phyloP scores from a whole-genome alignment of 2,329 filamentous ascomycete genomes.

The Penicillium hordei region DNA sequence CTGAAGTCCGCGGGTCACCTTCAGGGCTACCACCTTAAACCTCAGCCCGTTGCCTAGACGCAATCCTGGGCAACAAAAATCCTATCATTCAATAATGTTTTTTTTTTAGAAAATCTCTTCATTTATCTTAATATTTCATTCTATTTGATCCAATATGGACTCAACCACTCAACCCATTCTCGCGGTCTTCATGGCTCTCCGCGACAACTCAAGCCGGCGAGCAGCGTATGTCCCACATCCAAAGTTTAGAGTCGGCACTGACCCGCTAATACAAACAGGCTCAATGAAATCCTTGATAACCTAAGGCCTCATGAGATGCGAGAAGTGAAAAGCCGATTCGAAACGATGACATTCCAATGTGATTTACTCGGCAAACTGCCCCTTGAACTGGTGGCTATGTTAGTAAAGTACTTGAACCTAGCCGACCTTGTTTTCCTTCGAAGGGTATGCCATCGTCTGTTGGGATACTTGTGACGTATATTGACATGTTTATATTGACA shows the following conservation, averaged over 20 bases:
- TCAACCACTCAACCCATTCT: slow-evolving; percentile 11
- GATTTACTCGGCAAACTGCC: slow-evolving; percentile 38
- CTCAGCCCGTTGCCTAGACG: neutral
- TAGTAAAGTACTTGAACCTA: slow-evolving; percentile 29
- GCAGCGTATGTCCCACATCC: slow-evolving; percentile 11
- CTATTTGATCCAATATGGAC: slow-evolving; percentile 1
- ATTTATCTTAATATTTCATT: neutral
- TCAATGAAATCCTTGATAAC: slow-evolving; percentile 29
- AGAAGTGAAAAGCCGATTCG: slow-evolving; percentile 25
- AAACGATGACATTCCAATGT: slow-evolving; percentile 26
- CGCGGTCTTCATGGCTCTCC: slow-evolving; percentile 24
- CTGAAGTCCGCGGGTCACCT: neutral
- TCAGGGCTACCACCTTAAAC: neutral
- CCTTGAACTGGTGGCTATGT: slow-evolving; percentile 32
- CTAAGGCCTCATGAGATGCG: slow-evolving; percentile 35
- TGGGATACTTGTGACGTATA: neutral
- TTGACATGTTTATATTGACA: neutral
- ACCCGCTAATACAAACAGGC: slow-evolving; percentile 20
- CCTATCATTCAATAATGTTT: neutral
- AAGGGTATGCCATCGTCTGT: slow-evolving; percentile 23
- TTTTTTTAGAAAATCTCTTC: neutral
- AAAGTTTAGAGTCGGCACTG: neutral
- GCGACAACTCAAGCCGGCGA: slow-evolving; percentile 22
- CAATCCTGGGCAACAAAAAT: neutral
- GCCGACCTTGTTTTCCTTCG: slow-evolving; percentile 31